Evolutionary conservation across 257 asterid genomes (phyloP).

Genomic region (Fraxinus pennsylvanica): DNA sequence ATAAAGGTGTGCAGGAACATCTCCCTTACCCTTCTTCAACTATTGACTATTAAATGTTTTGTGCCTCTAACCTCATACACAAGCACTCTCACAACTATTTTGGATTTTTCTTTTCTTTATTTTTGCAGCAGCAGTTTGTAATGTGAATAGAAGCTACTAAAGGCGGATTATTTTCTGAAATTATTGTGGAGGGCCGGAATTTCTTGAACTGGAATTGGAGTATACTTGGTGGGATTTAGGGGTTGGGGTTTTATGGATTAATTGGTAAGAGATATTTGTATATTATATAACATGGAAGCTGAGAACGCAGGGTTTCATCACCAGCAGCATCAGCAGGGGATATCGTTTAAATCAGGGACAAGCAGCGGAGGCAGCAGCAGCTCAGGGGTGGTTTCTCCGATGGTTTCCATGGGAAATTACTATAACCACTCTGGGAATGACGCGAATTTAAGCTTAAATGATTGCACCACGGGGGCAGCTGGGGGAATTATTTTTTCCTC

Average conservation of each 20-base stretch:
- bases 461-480: conserved; percentile 32
- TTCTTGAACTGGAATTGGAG: neutral
- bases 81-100: neutral
- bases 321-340: conserved; percentile 39
- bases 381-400: conserved; percentile 36
- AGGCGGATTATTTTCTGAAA: neutral
- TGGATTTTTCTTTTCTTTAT: neutral
- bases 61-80: neutral
- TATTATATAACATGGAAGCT: conserved; percentile 46
- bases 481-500: conserved; percentile 49
- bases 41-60: neutral
- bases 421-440: conserved; percentile 37
- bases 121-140: neutral
- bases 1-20: neutral
- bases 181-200: neutral
- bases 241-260: conserved; percentile 3
- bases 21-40: neutral
- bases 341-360: conserved; percentile 43
- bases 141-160: neutral
- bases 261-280: neutral
- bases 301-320: conserved; percentile 57
- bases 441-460: conserved; percentile 37
- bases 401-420: conserved; percentile 51
- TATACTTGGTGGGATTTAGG: neutral
- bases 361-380: conserved; percentile 38